Percentiles rank a stretch among this genome's conserved stretches.
These are phyloP conservation scores for Aspergillus aculeatinus DNA, from an alignment of 2,329 filamentous ascomycete genomes.

Conservation along the genomic window DNA sequence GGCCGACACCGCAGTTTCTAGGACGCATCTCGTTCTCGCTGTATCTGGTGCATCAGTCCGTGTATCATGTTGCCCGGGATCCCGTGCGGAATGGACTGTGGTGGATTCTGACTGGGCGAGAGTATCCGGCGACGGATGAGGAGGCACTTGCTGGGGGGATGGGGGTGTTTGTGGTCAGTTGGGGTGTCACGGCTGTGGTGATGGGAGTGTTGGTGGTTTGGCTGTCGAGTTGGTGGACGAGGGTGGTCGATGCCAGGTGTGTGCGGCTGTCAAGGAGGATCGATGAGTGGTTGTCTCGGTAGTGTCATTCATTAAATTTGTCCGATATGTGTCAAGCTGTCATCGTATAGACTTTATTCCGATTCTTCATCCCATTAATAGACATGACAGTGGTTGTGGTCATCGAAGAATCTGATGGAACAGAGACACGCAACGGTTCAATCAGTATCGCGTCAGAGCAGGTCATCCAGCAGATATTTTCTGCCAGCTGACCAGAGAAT, in stretches of 20 bases:
- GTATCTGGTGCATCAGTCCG: conserved; percentile 28
- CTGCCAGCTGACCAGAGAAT: too few relatives aligned
- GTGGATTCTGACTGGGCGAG: conserved; percentile 9
- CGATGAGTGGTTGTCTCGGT: conserved; percentile 16
- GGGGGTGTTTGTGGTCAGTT: conserved; percentile 16
- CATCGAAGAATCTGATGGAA: not conserved
- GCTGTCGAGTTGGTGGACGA: conserved; percentile 20
- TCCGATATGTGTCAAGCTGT: too few relatives aligned
- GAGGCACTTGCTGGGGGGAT: conserved; percentile 8
- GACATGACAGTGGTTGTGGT: too few relatives aligned
- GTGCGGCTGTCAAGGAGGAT: conserved; percentile 19
- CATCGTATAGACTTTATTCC: too few relatives aligned
- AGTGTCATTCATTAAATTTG: too few relatives aligned
- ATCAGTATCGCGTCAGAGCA: too few relatives aligned
- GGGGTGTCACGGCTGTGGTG: conserved; percentile 18
- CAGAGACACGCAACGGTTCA: too few relatives aligned
- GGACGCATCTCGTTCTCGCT: conserved; percentile 34
- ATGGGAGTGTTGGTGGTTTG: conserved; percentile 14
- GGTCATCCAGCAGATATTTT: too few relatives aligned
- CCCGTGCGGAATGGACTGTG: conserved; percentile 19
- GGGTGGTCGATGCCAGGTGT: conserved; percentile 22
- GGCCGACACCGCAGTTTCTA: conserved; percentile 25
- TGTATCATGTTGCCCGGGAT: conserved; percentile 20
- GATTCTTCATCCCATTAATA: too few relatives aligned
- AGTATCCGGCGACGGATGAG: conserved; percentile 17